Percentiles rank a stretch among this genome's conserved stretches.
Conservation (phyloP, 345 rosid species). For the Limnanthes douglasii region DNA sequence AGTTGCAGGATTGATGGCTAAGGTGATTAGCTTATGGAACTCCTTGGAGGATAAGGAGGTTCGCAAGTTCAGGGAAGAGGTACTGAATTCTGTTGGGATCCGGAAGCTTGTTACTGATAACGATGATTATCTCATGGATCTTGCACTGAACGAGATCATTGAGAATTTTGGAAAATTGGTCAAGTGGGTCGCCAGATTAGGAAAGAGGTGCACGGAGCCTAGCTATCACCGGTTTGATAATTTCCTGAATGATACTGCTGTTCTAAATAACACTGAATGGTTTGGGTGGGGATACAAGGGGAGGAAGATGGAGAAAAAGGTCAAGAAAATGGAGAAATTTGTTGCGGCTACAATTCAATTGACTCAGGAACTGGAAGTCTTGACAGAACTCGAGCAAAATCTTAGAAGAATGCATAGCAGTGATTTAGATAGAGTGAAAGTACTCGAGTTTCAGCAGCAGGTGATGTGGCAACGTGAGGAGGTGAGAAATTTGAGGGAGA, state of each 20-base stretch:
- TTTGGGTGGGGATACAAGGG: constrained; percentile 31
- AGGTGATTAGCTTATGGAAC: constrained; percentile 37
- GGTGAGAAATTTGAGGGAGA: constrained; percentile 35
- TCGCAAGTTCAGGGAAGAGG: constrained; percentile 25
- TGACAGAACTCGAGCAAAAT: constrained; percentile 53
- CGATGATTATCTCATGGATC: constrained; percentile 34
- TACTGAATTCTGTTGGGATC: constrained; percentile 25
- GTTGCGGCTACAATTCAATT: constrained; percentile 27
- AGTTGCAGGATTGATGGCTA: constrained; percentile 40
- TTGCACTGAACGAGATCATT: constrained; percentile 36
- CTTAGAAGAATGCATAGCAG: constrained; percentile 38
- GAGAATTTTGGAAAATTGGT: constrained; percentile 28
- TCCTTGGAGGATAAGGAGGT: constrained; percentile 29
- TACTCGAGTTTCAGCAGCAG: constrained; percentile 38
- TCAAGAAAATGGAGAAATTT: constrained; percentile 53
- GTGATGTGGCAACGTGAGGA: constrained; percentile 37
- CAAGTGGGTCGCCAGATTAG: constrained; percentile 30
- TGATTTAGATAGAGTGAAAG: constrained; percentile 18
- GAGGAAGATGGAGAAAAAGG: constrained; percentile 59
- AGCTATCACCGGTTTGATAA: constrained; percentile 23
- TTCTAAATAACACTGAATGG: constrained; percentile 31
- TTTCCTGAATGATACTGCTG: constrained; percentile 31
- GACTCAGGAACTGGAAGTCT: constrained; percentile 43
- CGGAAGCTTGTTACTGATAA: constrained; percentile 34
- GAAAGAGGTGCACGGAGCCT: constrained; percentile 32